Evolutionary conservation across 2,329 filamentous ascomycete species (phyloP), one percentile per base, ranked within the genome.

Genomic region (Colletotrichum trifolii): DNA sequence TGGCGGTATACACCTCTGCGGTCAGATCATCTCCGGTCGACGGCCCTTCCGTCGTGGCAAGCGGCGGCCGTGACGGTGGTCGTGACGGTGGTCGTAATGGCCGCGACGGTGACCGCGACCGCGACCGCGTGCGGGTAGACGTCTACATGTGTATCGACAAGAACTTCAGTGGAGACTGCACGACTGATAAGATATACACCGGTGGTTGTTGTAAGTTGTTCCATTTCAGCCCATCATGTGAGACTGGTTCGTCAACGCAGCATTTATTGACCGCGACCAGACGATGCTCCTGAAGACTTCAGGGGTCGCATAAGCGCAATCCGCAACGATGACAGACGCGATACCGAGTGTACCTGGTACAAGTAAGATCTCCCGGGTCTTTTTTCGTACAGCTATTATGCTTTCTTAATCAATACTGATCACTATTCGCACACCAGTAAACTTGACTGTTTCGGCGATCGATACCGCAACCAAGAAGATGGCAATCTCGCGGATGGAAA

Each of bases 381-480:
- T n/a, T 9, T 9, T 25, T 17, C 15, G 6, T 4, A n/a, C 43
- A 10, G 4, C 7, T n/a, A 8, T 10, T 8, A 46, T 6, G 13
- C 8, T 7, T 46, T 46, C 13, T 9, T 10, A n/a, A n/a, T 8
- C 8, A 40, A 1, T 40, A 40, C 35, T 50, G 47, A 12, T 5
- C 25, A 25, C 25, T 1, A 25, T 25, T 4, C 8, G 10, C 9
- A 2, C 35, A 7, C 40, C 12, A 54, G 57, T 5, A 49, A 54
- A n/a, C 42, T 39, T 7, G 50, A 45, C 10, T 52, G 57, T 34
- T 49, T 48, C 33, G 50, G 57, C 7, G 55, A 58, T 8, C 6
- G 11, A 2, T 54, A 60, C n/a, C 48, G 50, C 40, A 60, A 60
- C 25, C 57, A 60, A 25, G 57, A 60, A 8, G 57, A 60, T 15